These are phyloP conservation scores for Medicago arabica DNA, from an alignment of 306 rosid species.

Conservation along the genomic window DNA sequence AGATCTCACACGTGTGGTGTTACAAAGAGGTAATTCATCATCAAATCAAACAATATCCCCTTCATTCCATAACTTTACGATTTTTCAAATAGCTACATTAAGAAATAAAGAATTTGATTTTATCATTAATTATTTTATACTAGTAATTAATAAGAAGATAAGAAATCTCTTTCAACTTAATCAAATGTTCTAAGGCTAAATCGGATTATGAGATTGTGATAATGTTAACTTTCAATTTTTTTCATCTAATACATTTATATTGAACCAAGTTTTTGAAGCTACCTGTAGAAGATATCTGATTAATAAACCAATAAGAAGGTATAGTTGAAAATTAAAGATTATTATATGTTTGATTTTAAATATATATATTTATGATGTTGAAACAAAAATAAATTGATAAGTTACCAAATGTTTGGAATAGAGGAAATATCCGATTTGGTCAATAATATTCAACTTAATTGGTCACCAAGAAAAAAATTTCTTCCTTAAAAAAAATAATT, in stretches of 20 bases:
- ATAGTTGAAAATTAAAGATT: neutral
- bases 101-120: neutral
- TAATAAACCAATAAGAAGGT: too few relatives aligned
- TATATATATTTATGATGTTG: neutral
- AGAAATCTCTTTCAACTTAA: too few relatives aligned
- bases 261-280: too few relatives aligned
- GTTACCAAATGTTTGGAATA: neutral
- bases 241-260: too few relatives aligned
- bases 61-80: neutral
- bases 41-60: neutral
- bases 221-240: too few relatives aligned
- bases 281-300: too few relatives aligned
- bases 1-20: neutral
- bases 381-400: neutral
- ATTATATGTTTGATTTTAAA: neutral
- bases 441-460: too few relatives aligned
- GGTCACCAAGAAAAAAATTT: too few relatives aligned
- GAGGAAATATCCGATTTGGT: neutral
- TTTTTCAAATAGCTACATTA: neutral
- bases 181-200: too few relatives aligned
- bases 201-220: too few relatives aligned
- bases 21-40: neutral
- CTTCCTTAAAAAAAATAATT: too few relatives aligned
- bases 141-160: too few relatives aligned
- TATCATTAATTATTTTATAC: neutral